A percentile compares a stretch with the other conserved stretches of the same genome.
Evolutionary conservation across 2,329 filamentous ascomycete genomes (phyloP).

Genomic region (Nothophoma quercina): DNA sequence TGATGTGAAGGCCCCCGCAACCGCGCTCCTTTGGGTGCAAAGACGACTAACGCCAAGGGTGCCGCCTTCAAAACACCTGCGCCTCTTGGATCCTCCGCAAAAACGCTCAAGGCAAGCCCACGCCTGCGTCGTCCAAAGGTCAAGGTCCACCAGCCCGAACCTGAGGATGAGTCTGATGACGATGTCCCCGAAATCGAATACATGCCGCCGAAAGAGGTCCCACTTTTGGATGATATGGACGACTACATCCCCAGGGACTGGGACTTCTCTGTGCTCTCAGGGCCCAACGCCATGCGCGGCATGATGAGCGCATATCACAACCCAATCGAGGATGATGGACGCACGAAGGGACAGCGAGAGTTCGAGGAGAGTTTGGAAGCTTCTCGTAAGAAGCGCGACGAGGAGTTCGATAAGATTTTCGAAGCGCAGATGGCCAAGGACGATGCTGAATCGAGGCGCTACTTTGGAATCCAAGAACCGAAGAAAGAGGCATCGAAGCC

Average conservation of each 20-base stretch:
- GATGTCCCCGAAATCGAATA: conserved; percentile 85
- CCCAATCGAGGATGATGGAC: conserved; percentile 71
- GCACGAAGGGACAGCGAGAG: conserved; percentile 68
- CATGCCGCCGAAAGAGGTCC: conserved; percentile 73
- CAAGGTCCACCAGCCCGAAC: conserved; percentile 69
- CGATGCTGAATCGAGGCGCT: conserved; percentile 57
- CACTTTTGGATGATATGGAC: conserved; percentile 74
- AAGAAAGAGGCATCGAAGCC: conserved; percentile 40
- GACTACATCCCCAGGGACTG: conserved; percentile 65
- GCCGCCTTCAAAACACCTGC: conserved; percentile 71
- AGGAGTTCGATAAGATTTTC: conserved; percentile 71
- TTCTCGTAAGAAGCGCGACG: conserved; percentile 65
- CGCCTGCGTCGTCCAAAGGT: conserved; percentile 63
- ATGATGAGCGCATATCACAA: conserved; percentile 60
- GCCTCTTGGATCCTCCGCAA: conserved; percentile 65
- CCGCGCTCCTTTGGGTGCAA: conserved; percentile 86
- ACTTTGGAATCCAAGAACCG: conserved; percentile 36
- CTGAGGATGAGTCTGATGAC: conserved; percentile 59
- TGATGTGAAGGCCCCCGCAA: conserved; percentile 64
- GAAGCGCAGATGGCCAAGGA: conserved; percentile 63
- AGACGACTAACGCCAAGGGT: conserved; percentile 94
- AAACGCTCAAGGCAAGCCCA: conserved; percentile 70
- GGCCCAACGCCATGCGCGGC: conserved; percentile 61
- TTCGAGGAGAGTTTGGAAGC: conserved; percentile 55
- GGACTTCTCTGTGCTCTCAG: conserved; percentile 60